These are phyloP conservation scores for Globisporangium carolinianum DNA, from an alignment of 352 stramenopile genomes.

Conservation along the genomic window DNA sequence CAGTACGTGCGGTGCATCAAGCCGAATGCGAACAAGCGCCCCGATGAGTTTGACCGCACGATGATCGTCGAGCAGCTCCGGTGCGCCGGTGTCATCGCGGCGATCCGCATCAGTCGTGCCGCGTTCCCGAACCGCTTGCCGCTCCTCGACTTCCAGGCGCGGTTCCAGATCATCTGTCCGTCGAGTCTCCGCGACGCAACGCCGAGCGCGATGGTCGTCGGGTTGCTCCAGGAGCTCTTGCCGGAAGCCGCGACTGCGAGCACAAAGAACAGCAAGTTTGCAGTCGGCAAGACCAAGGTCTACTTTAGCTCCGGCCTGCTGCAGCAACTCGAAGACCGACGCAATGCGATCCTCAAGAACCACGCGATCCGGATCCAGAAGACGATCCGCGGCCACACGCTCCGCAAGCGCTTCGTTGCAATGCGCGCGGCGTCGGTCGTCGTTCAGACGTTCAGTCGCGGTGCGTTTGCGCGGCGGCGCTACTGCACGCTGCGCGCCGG, in stretches of 20 bases:
- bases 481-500: slow-evolving; percentile 39
- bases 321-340: slow-evolving; percentile 87
- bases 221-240: slow-evolving; percentile 63
- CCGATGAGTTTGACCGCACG: slow-evolving; percentile 71
- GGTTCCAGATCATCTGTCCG: slow-evolving; percentile 82
- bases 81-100: slow-evolving; percentile 86
- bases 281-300: slow-evolving; percentile 72
- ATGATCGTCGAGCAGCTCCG: slow-evolving; percentile 88
- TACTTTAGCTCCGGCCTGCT: slow-evolving; percentile 88
- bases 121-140: slow-evolving; percentile 90
- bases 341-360: slow-evolving; percentile 66
- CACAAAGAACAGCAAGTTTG: slow-evolving; percentile 77
- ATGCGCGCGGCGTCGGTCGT: slow-evolving; percentile 37
- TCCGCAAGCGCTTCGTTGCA: slow-evolving; percentile 47
- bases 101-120: slow-evolving; percentile 83
- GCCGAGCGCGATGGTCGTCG: slow-evolving; percentile 62
- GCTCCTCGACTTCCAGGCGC: slow-evolving; percentile 77
- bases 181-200: slow-evolving; percentile 48
- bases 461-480: slow-evolving; percentile 26
- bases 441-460: slow-evolving; percentile 43
- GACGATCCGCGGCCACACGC: slow-evolving; percentile 51
- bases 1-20: slow-evolving; percentile 91
- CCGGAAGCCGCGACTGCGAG: slow-evolving; percentile 46
- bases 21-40: slow-evolving; percentile 85
- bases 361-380: slow-evolving; percentile 76